These are phyloP conservation scores for Boletus sp. DNA, from an alignment of 1,284 basidiomycete genomes.

Conservation along the genomic window DNA sequence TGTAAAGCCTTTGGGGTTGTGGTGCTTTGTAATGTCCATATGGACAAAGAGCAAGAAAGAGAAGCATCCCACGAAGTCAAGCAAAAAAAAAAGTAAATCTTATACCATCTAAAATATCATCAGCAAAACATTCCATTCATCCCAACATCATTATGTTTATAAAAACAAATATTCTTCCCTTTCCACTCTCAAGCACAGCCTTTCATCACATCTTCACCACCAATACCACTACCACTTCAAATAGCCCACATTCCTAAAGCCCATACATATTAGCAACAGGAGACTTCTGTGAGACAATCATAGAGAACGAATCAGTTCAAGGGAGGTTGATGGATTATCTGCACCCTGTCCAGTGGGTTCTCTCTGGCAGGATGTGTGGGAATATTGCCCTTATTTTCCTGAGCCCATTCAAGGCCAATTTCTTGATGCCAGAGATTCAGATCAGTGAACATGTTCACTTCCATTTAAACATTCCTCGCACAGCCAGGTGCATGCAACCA, in stretches of 20 bases:
- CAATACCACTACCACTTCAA: neutral
- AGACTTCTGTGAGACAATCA: neutral
- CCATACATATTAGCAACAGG: neutral
- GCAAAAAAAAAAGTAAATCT: neutral
- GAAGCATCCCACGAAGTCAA: neutral
- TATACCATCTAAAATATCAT: neutral
- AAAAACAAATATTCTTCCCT: neutral
- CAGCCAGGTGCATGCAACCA: conserved; percentile 1
- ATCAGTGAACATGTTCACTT: conserved; percentile 4
- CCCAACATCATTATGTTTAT: neutral
- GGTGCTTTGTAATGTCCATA: neutral
- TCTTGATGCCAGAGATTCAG: neutral
- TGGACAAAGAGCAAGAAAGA: neutral
- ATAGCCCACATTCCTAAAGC: neutral
- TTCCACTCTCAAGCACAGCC: neutral
- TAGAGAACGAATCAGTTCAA: neutral
- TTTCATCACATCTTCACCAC: neutral
- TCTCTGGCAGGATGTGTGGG: neutral
- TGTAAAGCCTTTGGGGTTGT: neutral
- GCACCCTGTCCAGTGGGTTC: neutral
- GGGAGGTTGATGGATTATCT: neutral
- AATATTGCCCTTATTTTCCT: neutral
- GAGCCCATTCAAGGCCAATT: conserved; percentile 3
- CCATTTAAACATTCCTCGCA: conserved; percentile 1
- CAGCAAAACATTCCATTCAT: neutral